phyloP scores from a whole-genome alignment of 208 protist genomes.

The Trypanosoma mega region DNA sequence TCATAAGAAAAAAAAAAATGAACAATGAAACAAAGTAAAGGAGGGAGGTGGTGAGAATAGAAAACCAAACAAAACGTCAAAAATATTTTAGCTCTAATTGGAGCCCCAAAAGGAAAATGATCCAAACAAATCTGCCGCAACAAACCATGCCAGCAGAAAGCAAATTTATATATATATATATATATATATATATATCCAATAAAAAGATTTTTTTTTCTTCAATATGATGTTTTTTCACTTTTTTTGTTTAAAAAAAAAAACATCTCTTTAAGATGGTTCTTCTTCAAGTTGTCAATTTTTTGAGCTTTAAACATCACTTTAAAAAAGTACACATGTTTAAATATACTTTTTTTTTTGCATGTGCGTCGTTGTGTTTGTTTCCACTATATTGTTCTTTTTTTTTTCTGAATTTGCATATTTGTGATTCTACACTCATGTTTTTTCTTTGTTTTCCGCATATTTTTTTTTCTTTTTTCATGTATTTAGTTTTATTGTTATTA shows the following conservation, averaged over 20 bases:
- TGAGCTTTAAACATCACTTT: too few relatives aligned
- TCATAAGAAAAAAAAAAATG: conserved; percentile 15
- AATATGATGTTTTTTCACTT: too few relatives aligned
- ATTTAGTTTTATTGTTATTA: not conserved
- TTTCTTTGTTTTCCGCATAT: conserved; percentile 17
- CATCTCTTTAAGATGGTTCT: not conserved
- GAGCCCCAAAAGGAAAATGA: too few relatives aligned
- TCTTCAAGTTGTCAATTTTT: not conserved
- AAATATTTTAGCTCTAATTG: too few relatives aligned
- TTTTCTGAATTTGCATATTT: too few relatives aligned
- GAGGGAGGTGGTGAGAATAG: too few relatives aligned
- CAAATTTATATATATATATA: conserved; percentile 14
- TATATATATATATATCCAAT: conserved; percentile 16
- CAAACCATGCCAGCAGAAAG: not conserved
- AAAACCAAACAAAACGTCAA: too few relatives aligned
- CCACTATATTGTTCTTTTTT: conserved; percentile 16
- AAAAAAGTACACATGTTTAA: too few relatives aligned
- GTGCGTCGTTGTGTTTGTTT: conserved; percentile 22
- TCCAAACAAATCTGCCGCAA: too few relatives aligned
- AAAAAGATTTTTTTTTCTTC: not conserved
- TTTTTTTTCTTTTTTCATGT: conserved; percentile 25
- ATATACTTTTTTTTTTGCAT: conserved; percentile 4
- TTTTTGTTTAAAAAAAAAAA: too few relatives aligned
- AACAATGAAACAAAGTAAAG: too few relatives aligned
- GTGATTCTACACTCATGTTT: too few relatives aligned